Conservation (phyloP, 148 eudicot genomes). For the Polygonum maritimum region DNA sequence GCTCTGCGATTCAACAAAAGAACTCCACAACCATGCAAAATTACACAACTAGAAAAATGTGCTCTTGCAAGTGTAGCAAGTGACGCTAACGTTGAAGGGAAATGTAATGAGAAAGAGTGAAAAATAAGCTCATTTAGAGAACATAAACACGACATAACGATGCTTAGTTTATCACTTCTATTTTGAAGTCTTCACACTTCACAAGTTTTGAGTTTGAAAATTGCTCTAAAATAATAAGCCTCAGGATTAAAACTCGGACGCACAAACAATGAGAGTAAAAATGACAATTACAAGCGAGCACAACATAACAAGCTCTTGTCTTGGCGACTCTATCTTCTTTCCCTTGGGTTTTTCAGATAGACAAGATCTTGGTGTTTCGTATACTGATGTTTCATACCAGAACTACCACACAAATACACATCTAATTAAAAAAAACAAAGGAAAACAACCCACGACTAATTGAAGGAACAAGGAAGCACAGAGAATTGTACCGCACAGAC, state of each 20-base stretch:
- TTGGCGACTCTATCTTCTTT: not conserved
- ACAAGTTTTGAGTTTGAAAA: not conserved
- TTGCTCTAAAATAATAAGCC: not conserved
- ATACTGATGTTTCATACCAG: not conserved
- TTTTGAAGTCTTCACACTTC: not conserved
- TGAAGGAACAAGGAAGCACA: not conserved
- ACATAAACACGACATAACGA: too few relatives aligned
- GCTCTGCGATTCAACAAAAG: too few relatives aligned
- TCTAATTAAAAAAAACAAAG: not conserved
- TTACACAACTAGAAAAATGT: too few relatives aligned
- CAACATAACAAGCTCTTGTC: not conserved
- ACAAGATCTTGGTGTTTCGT: not conserved
- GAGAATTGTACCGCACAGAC: not conserved
- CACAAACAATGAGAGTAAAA: not conserved
- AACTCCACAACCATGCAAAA: too few relatives aligned
- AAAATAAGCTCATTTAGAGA: too few relatives aligned
- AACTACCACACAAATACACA: slow-evolving; percentile 1
- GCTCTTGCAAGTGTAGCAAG: too few relatives aligned
- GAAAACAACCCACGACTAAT: not conserved
- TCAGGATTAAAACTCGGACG: not conserved
- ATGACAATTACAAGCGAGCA: not conserved
- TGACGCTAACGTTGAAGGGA: too few relatives aligned
- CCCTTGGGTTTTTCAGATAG: not conserved
- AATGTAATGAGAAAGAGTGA: too few relatives aligned
- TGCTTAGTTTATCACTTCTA: too few relatives aligned